phyloP scores from a whole-genome alignment of 495 filamentous ascomycete genomes.

The Penicillium daleae region DNA sequence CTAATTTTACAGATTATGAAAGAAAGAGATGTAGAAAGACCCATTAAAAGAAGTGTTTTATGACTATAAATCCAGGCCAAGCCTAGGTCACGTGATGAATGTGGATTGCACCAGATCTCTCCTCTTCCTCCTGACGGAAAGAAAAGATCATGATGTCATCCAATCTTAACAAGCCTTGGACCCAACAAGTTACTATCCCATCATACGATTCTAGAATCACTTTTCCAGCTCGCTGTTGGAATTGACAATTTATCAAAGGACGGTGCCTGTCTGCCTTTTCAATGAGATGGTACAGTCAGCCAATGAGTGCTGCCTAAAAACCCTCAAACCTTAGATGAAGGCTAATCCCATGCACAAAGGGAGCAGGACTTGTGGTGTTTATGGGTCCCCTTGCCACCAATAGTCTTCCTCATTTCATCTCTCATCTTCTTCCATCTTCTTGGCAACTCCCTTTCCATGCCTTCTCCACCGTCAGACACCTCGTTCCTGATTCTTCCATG shows the following conservation, averaged over 20 bases:
- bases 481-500: conserved; percentile 15
- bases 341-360: background rate
- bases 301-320: conserved; percentile 1
- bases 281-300: background rate
- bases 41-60: too few relatives aligned
- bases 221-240: background rate
- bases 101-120: background rate
- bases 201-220: background rate
- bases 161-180: background rate
- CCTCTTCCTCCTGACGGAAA: background rate
- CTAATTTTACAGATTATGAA: too few relatives aligned
- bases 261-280: background rate
- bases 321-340: background rate
- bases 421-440: background rate
- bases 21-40: too few relatives aligned
- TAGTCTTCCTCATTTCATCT: background rate
- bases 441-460: conserved; percentile 2
- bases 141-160: conserved; percentile 1
- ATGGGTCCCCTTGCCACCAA: background rate
- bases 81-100: background rate
- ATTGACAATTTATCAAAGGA: background rate
- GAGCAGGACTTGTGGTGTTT: background rate
- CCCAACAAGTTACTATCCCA: background rate
- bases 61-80: too few relatives aligned
- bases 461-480: conserved; percentile 13